Conservation (phyloP, 139 green algal genomes). For the Klebsormidium nitens region DNA sequence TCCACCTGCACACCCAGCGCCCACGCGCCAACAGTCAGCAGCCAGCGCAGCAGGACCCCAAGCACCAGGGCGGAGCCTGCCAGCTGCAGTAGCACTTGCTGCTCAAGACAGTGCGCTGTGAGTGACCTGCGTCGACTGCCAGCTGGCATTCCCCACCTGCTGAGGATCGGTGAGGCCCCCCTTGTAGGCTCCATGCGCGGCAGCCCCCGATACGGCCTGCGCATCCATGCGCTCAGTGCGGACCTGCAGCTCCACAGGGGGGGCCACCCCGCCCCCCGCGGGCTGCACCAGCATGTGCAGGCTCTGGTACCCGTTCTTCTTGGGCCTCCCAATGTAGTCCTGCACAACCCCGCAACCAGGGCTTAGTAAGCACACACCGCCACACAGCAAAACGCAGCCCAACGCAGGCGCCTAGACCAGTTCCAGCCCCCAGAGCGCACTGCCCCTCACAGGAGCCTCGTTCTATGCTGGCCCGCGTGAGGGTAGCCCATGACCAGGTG, state of each 20-base stretch:
- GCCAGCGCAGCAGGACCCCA: neutral
- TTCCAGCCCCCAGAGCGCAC: too few species aligned
- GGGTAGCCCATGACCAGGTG: too few species aligned
- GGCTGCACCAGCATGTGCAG: conserved; percentile 69
- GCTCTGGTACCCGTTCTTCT: conserved; percentile 84
- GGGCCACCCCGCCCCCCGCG: neutral
- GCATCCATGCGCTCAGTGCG: conserved; percentile 64
- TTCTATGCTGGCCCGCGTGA: too few species aligned
- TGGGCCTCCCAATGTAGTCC: conserved; percentile 83
- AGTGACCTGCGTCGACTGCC: conserved; percentile 1
- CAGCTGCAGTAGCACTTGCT: too few species aligned
- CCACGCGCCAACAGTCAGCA: neutral
- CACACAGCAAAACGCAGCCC: too few species aligned
- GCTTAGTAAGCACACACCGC: too few species aligned
- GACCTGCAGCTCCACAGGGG: conserved; percentile 58
- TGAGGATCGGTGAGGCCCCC: conserved; percentile 15
- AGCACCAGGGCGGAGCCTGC: conserved; percentile 1
- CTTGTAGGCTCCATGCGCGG: conserved; percentile 85
- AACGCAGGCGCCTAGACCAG: too few species aligned
- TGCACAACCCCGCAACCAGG: too few species aligned
- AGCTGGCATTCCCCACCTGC: conserved; percentile 14
- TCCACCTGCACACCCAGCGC: conserved; percentile 9
- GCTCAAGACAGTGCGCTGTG: too few species aligned
- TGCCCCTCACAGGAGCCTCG: too few species aligned
- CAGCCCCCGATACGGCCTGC: conserved; percentile 65